Conservation (phyloP, 1,284 basidiomycete genomes). For the Ceratobasidium sp. region DNA sequence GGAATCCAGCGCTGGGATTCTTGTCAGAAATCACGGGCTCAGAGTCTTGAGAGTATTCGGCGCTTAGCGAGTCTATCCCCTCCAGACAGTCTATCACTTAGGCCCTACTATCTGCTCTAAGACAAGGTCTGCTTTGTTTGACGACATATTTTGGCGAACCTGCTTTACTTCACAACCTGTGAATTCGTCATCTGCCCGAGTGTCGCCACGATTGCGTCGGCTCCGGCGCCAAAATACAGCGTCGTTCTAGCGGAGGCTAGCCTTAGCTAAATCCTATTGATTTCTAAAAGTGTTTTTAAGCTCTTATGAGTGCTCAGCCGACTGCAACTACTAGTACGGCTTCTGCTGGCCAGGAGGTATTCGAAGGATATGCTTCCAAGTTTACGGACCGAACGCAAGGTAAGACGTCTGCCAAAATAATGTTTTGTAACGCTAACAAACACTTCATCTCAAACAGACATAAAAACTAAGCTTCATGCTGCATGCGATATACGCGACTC, state of each 20-base stretch:
- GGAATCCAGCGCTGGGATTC: constrained; percentile 38
- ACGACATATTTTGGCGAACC: not conserved
- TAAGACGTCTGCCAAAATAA: constrained; percentile 1
- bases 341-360: constrained; percentile 40
- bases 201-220: not conserved
- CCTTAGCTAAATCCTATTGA: not conserved
- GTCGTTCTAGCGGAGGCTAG: constrained; percentile 15
- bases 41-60: constrained; percentile 21
- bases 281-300: not conserved
- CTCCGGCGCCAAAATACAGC: constrained; percentile 13
- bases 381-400: constrained; percentile 35
- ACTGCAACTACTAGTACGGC: constrained; percentile 5
- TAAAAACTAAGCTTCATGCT: constrained; percentile 75
- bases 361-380: constrained; percentile 44
- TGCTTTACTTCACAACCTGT: not conserved
- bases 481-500: constrained; percentile 89
- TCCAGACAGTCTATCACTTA: not conserved
- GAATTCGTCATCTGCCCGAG: not conserved
- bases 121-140: not conserved
- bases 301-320: constrained; percentile 36
- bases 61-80: constrained; percentile 33
- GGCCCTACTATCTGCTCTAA: not conserved
- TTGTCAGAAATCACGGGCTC: constrained; percentile 26
- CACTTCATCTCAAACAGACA: constrained; percentile 62
- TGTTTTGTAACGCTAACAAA: constrained; percentile 15